Evolutionary conservation across 306 rosid genomes (phyloP), one percentile per base, ranked within the genome.

Genomic region (Pueraria montana): DNA sequence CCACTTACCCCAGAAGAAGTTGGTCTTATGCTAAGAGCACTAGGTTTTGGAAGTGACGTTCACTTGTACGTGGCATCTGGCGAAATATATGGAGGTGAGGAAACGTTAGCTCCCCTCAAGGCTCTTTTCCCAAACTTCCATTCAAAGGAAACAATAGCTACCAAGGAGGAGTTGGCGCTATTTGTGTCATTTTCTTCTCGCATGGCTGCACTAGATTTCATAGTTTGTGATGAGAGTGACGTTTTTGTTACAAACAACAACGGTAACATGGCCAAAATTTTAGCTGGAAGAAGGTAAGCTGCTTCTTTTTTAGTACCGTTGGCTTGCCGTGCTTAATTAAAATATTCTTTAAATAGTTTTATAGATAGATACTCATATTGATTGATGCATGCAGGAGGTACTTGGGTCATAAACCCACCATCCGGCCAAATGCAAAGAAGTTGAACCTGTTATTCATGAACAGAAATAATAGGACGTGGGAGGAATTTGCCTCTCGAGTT

Each of bases 1-100:
- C 99, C 99, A 27, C 92, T 95, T n/a, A 93, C 92, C 73, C 99
- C 99, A 2, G 91, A 91, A 84, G 99, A 95, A 89, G 97, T 95
- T 84, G 99, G 97, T 72, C 89, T 95, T 21, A 92, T 95, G 98
- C 97, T 95, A 48, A 88, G 97, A 84, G 97, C 94, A 14, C 69
- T 93, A 58, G 98, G 96, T 20, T 95, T 79, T 6, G 93, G 93
- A 74, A 87, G 90, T 65, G 97, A 92, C 50, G 86, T 87, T 66
- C 90, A 91, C 84, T 78, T 95, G 81, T 95, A 95, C 58, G 99
- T 95, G 84, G 99, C 99, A 75, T 95, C 97, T 12, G 99, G 99
- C 4, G 97, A 92, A 81, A 88, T 93, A 49, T 95, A 95, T 72
- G 94, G 97, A 76, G 97, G 98, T 61, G 97, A 89, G 36, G 84